These are phyloP conservation scores for Aspergillus pseudoterreus DNA, from an alignment of 2,329 filamentous ascomycete genomes.

Conservation along the genomic window DNA sequence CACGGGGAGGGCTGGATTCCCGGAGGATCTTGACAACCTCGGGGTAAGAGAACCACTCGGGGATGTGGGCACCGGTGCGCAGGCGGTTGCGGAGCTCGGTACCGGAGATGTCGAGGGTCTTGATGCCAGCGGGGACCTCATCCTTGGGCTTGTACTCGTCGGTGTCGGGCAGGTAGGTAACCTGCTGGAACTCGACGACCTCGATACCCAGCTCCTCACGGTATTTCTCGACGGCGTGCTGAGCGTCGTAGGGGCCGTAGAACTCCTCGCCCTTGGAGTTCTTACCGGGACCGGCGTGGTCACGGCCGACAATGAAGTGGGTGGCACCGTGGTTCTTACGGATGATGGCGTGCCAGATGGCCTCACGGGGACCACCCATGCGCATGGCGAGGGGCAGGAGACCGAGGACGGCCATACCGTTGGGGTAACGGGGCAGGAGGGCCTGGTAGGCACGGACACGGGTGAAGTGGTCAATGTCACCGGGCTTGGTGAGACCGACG, in stretches of 20 bases:
- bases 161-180: constrained; percentile 96
- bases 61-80: constrained; percentile 87
- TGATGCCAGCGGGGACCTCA: constrained; percentile 76
- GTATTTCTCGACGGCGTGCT: constrained; percentile 95
- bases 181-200: constrained; percentile 98
- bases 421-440: constrained; percentile 91
- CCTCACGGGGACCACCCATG: constrained; percentile 97
- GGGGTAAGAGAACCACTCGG: constrained; percentile 99
- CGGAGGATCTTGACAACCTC: constrained; percentile 95
- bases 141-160: constrained; percentile 96
- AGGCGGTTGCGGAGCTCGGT: constrained; percentile 91
- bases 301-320: constrained; percentile 98
- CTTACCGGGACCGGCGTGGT: constrained; percentile 96
- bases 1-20: constrained; percentile 90
- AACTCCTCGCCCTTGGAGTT: constrained; percentile 96
- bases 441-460: constrained; percentile 98
- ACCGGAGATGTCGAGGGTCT: constrained; percentile 82
- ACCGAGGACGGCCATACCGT: constrained; percentile 96
- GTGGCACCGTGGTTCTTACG: constrained; percentile 99
- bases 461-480: constrained; percentile 99
- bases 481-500: constrained; percentile 96
- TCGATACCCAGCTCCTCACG: constrained; percentile 94
- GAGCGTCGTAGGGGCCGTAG: constrained; percentile 97
- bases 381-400: constrained; percentile 96
- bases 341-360: constrained; percentile 99